Base-by-base conservation (phyloP, 306 rosid species). In the Dryas alaskensis region DNA sequence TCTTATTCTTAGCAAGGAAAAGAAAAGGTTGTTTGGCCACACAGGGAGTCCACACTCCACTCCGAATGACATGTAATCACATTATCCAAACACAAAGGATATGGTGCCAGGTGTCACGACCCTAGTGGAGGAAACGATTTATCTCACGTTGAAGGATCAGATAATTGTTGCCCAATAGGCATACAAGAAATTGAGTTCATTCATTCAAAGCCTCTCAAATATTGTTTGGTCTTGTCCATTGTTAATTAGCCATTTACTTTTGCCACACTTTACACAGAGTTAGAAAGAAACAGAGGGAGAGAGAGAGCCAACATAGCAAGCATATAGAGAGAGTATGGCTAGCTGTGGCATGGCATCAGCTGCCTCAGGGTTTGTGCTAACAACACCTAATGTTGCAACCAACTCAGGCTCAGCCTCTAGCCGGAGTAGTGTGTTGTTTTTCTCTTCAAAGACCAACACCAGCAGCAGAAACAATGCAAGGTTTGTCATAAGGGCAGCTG, bases 41-140 rank as follows among this genome's bases (percentile, higher is more conserved):
- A 13, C 55, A 8, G 46, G 9, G 31, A 43, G 75, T 12, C 9
- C 54, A 7, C 27, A 9, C 54, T 14, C 19, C 22, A 13, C 3
- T 8, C 8, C 45, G 7, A 62, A 54, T 45, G 71, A 53, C 19
- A 13, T 68, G 72, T 66, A 72, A 66, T 60, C 70, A 65, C 72
- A 66, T 72, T 81, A 81, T 91, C 97, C 91, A 79, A 47, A 75
- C 66, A 70, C 79, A 59, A 5, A 73, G 76, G 97, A 91, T 91
- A 88, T 85, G 92, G 89, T 87, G 61, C 79, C 75, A 87, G 60
- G 83, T 91, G 97, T 88, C 97, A 82, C 0, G 59, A 70, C 65
- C 62, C 84, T 40, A 91, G 80, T 91, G 93, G 97, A 78, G 72
- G 88, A 60, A 86, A 68, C 68, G 88, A 88, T 83, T 80, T 79